Percentiles rank a stretch among this genome's conserved stretches.
These are phyloP conservation scores for Neonothopanus nambi DNA, from an alignment of 1,284 basidiomycete species.

Conservation along the genomic window DNA sequence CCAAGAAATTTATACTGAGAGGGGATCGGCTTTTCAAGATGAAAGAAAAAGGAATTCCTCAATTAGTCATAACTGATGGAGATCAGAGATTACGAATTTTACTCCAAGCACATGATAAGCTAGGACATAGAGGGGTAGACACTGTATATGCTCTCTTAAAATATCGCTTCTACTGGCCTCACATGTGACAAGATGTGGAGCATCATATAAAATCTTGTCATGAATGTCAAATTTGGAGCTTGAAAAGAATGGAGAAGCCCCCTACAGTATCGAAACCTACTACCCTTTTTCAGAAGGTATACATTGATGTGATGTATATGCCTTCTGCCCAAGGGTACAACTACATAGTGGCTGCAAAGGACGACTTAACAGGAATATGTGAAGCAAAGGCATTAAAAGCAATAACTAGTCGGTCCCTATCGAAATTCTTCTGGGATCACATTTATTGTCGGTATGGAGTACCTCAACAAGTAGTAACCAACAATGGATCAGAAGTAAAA, in stretches of 20 bases:
- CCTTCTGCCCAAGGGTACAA: conserved; percentile 14
- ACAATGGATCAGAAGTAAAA: conserved; percentile 30
- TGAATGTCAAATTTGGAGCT: conserved; percentile 33
- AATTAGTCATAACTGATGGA: neutral
- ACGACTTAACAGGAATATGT: conserved; percentile 27
- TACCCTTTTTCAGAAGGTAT: conserved; percentile 30
- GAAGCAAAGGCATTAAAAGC: conserved; percentile 28
- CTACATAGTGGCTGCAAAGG: conserved; percentile 27
- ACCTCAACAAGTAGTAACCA: conserved; percentile 31
- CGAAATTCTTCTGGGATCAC: too few species aligned
- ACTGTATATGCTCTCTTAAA: conserved; percentile 6
- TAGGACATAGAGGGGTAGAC: conserved; percentile 13
- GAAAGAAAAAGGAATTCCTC: neutral
- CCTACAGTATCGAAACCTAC: conserved; percentile 30
- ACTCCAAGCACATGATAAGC: conserved; percentile 16
- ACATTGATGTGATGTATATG: conserved; percentile 33
- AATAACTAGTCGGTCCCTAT: conserved; percentile 24
- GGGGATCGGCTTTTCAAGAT: neutral
- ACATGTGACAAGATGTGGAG: conserved; percentile 26
- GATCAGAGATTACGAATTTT: conserved; percentile 13
- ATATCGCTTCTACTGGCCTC: conserved; percentile 9
- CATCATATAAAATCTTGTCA: conserved; percentile 38
- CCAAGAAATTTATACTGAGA: neutral
- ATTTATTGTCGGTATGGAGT: conserved; percentile 31
- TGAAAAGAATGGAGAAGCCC: conserved; percentile 30